Conservation (phyloP, 2,329 filamentous ascomycete species). For the Calycina marina region DNA sequence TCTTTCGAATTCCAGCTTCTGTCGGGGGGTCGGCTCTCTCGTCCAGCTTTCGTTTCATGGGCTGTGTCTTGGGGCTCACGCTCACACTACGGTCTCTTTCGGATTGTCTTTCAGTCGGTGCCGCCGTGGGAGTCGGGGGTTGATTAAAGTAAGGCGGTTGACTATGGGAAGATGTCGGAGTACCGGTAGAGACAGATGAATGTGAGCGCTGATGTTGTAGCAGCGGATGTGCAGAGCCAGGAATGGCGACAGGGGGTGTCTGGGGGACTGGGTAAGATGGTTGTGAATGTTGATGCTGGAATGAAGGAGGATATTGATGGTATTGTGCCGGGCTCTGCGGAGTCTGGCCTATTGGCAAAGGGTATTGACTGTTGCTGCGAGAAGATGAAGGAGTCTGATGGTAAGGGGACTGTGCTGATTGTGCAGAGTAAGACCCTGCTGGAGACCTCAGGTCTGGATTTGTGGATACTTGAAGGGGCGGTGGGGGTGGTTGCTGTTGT, state of each 20-base stretch:
- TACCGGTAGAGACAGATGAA: conserved; percentile 43
- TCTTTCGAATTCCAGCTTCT: conserved; percentile 9
- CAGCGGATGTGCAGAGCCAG: conserved; percentile 20
- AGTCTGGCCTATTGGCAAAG: conserved; percentile 18
- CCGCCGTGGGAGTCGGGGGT: neutral
- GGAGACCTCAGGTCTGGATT: conserved; percentile 28
- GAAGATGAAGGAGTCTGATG: conserved; percentile 20
- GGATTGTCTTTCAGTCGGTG: conserved; percentile 39
- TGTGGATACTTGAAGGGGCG: conserved; percentile 27
- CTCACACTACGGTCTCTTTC: conserved; percentile 59
- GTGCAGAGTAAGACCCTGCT: conserved; percentile 23
- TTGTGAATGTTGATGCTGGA: conserved; percentile 13
- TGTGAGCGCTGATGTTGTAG: conserved; percentile 34
- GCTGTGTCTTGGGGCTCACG: conserved; percentile 63
- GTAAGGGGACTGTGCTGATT: conserved; percentile 23
- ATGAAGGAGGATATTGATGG: conserved; percentile 18
- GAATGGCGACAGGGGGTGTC: conserved; percentile 22
- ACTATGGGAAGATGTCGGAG: conserved; percentile 46
- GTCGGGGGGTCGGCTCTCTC: conserved; percentile 14
- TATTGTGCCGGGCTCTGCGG: conserved; percentile 22
- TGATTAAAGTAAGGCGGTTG: conserved; percentile 38
- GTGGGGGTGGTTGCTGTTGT: conserved; percentile 23
- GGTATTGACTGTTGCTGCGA: conserved; percentile 17
- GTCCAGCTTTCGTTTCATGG: conserved; percentile 19
- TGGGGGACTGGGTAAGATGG: conserved; percentile 21